A percentile compares a stretch with the other conserved stretches of the same genome.
Evolutionary conservation across 257 asterid species (phyloP).

Genomic region (Ocimum tenuiflorum): DNA sequence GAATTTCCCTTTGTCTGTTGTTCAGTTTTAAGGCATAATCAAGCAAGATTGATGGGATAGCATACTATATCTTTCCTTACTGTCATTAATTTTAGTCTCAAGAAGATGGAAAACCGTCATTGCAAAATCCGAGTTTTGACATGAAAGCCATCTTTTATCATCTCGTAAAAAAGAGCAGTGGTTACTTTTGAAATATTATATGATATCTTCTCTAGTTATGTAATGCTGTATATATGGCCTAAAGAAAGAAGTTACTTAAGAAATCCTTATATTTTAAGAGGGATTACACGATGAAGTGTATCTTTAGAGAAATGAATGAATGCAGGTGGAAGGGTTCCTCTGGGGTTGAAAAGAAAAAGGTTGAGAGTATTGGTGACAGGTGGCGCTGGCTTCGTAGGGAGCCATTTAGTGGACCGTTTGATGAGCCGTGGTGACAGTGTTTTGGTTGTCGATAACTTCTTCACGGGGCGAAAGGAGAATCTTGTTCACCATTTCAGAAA

Average conservation of each 20-base stretch:
- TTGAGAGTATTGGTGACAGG: conserved; percentile 76
- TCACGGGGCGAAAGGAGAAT: conserved; percentile 74
- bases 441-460: conserved; percentile 71
- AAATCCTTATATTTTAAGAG: neutral
- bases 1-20: conserved; percentile 5
- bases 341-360: conserved; percentile 55
- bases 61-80: neutral
- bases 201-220: neutral
- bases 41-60: neutral
- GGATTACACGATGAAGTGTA: too few species aligned
- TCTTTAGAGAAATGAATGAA: neutral
- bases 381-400: conserved; percentile 91
- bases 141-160: neutral
- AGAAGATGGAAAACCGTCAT: neutral
- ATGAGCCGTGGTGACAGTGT: conserved; percentile 77
- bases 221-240: neutral
- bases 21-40: conserved; percentile 1
- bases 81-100: neutral
- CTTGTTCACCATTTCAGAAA: conserved; percentile 58
- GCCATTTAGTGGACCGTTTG: conserved; percentile 83
- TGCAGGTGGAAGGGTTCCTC: conserved; percentile 65
- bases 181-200: neutral
- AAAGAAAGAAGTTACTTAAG: neutral
- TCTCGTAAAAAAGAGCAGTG: neutral
- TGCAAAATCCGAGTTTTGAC: neutral